phyloP scores from a whole-genome alignment of 768 basidiomycete species.

The Suillus tomentosus region DNA sequence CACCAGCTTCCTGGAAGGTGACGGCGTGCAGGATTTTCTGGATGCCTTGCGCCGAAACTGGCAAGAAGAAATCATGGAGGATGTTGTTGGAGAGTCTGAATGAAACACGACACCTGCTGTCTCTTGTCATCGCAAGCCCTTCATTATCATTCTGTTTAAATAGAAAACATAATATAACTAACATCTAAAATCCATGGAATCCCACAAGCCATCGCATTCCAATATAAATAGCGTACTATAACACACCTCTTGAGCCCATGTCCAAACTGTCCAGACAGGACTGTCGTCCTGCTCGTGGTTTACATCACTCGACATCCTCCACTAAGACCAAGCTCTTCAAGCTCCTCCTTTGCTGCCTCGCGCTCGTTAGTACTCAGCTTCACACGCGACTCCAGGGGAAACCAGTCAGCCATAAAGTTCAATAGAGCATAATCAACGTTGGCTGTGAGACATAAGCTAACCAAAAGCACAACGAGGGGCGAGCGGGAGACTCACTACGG shows the following conservation, averaged over 20 bases:
- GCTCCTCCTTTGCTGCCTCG: slow-evolving; percentile 72
- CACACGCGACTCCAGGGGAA: slow-evolving; percentile 76
- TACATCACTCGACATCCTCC: slow-evolving; percentile 46
- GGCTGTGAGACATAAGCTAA: slow-evolving; percentile 38
- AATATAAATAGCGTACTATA: background rate
- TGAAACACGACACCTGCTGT: background rate
- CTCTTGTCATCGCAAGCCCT: slow-evolving; percentile 1
- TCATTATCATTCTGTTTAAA: slow-evolving; percentile 12
- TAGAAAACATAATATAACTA: background rate
- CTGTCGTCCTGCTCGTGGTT: background rate
- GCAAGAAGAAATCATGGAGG: slow-evolving; percentile 57
- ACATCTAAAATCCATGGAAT: background rate
- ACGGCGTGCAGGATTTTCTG: slow-evolving; percentile 59
- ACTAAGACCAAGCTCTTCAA: slow-evolving; percentile 61
- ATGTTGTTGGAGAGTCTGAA: slow-evolving; percentile 38
- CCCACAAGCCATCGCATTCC: background rate
- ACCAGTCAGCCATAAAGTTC: slow-evolving; percentile 92
- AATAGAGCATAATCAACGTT: slow-evolving; percentile 80
- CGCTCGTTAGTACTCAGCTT: slow-evolving; percentile 76
- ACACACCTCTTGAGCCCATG: too few species aligned
- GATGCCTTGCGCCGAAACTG: slow-evolving; percentile 57
- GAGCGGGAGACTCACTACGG: slow-evolving; percentile 53
- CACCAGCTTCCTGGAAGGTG: slow-evolving; percentile 64
- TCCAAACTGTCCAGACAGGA: background rate
- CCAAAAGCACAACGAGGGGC: background rate